These are phyloP conservation scores for Candida morakotiae DNA, from an alignment of 805 yeast genomes.

Conservation along the genomic window DNA sequence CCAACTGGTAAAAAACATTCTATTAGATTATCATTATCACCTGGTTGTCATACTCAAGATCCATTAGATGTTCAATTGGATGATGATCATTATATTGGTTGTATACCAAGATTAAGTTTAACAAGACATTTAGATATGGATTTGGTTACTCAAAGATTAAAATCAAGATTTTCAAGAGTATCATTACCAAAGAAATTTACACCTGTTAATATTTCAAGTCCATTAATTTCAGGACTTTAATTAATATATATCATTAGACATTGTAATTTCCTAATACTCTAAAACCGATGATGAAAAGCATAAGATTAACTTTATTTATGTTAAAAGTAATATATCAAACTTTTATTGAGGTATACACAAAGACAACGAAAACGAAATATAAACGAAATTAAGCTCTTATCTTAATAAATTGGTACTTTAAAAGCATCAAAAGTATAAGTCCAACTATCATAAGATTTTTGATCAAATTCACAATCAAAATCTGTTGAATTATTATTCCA, in stretches of 20 bases:
- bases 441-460: background rate
- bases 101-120: constrained; percentile 84
- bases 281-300: too few relatives aligned
- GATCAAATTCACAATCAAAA: background rate
- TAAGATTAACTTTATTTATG: too few relatives aligned
- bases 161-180: constrained; percentile 80
- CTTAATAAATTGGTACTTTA: background rate
- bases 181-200: constrained; percentile 87
- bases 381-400: background rate
- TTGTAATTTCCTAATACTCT: too few relatives aligned
- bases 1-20: constrained; percentile 79
- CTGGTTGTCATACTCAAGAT: constrained; percentile 98
- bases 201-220: constrained; percentile 83
- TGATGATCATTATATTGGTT: constrained; percentile 93
- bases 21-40: constrained; percentile 85
- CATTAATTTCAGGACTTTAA: constrained; percentile 32
- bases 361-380: too few relatives aligned
- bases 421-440: constrained; percentile 1
- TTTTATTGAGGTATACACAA: too few relatives aligned
- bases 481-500: background rate
- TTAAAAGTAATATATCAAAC: too few relatives aligned
- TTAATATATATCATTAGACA: background rate
- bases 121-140: constrained; percentile 94
- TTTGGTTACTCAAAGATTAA: constrained; percentile 74
- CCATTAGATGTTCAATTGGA: constrained; percentile 96